Evolutionary conservation across 805 yeast species (phyloP).

Genomic region (Pichia ethanolica): DNA sequence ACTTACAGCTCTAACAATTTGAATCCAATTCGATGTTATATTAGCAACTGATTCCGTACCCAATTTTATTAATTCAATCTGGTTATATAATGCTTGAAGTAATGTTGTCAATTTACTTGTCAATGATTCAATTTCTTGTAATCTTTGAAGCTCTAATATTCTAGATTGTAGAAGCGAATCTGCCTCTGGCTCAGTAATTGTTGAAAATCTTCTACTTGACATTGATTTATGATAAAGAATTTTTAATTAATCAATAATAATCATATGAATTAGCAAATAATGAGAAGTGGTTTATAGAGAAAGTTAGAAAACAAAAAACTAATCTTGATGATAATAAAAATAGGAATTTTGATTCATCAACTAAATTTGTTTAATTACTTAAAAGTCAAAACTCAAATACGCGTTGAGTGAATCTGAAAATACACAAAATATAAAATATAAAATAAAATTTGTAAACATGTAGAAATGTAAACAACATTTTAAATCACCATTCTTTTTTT

Average conservation of each 20-base stretch:
- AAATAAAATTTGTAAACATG: no score
- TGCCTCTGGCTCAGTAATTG: slow-evolving; percentile 14
- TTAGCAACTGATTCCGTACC: slow-evolving; percentile 56
- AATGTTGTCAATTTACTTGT: slow-evolving; percentile 40
- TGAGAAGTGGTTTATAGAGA: no score
- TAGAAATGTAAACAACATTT: no score
- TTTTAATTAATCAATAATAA: not conserved
- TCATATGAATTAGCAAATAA: no score
- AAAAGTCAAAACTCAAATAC: no score
- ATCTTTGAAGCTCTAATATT: slow-evolving; percentile 40
- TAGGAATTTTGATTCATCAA: no score
- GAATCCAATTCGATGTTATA: slow-evolving; percentile 59
- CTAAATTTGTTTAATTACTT: no score
- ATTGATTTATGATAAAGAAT: not conserved
- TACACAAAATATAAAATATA: no score
- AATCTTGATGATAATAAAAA: no score
- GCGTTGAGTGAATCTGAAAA: no score
- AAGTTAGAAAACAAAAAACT: no score
- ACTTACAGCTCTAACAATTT: slow-evolving; percentile 51
- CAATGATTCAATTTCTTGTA: slow-evolving; percentile 40
- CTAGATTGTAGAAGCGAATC: slow-evolving; percentile 19
- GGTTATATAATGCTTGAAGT: slow-evolving; percentile 41
- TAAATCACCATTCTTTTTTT: no score
- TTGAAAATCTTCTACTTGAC: slow-evolving; percentile 10
- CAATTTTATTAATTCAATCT: slow-evolving; percentile 40